Base-by-base conservation (phyloP, 306 rosid genomes). In the Quercus bicolor region DNA sequence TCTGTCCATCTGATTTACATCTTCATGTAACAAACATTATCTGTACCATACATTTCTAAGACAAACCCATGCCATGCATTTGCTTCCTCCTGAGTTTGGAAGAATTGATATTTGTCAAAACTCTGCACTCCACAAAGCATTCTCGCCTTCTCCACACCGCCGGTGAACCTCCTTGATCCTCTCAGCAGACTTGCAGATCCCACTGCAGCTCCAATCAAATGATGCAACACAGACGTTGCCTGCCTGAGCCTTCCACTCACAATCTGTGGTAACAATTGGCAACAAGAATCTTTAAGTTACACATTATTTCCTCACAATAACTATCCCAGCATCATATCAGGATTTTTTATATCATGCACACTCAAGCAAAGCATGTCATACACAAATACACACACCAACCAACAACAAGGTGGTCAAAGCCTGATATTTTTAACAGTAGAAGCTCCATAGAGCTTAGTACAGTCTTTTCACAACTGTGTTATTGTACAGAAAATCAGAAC, bases 201-300 rank as follows among this genome's bases (percentile, higher is more conserved):
- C 91, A n/a, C 91, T 88, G 79, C 91, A 88, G 76, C 76, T 88
- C 91, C 91, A 88, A 62, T 88, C 91, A 2, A 86, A 88, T 3
- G 91, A 88, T 33, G 91, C 91, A 33, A 86, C 84, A 6, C 91
- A 88, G 16, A 86, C 48, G 73, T 88, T 88, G 74, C 91, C 91
- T 9, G 91, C 91, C 76, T 88, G 89, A 68, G 89, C 91, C 81
- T 88, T 88, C 91, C 91, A 88, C 75, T 86, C 91, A 24, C 91
- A 88, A 81, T 88, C 91, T 88, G 82, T 53, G 75, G 72, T 81
- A 59, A 66, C 69, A 72, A 57, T 72, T 81, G 33, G 5, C 60
- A 69, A 31, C 34, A 61, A 57, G 28, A 74, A 29, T 19, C 21
- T 69, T 59, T 7, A 48, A 59, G 55, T 60, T 70, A 37, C 20